phyloP scores from a whole-genome alignment of 441 rosid species.

The Iberis amara region DNA sequence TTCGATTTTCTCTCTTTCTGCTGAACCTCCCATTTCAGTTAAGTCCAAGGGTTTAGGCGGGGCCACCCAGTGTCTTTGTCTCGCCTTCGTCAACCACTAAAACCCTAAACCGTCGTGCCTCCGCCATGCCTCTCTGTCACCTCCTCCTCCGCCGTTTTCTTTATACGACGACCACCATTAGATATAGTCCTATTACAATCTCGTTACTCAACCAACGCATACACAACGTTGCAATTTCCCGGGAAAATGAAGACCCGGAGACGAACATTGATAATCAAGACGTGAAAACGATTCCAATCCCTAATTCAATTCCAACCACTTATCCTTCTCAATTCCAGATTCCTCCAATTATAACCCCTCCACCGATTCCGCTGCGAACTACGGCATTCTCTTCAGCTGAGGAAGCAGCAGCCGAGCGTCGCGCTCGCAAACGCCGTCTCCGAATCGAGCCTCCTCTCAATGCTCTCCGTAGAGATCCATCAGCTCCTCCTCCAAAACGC shows the following conservation, averaged over 20 bases:
- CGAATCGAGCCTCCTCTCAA: conserved; percentile 88
- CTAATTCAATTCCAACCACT: conserved; percentile 3
- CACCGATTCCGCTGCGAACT: conserved; percentile 33
- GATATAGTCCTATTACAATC: conserved; percentile 20
- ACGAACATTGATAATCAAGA: conserved; percentile 4
- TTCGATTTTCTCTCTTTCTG: background rate
- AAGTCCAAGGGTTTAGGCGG: conserved; percentile 27
- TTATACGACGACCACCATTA: conserved; percentile 11
- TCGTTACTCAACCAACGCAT: conserved; percentile 30
- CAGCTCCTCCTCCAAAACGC: conserved; percentile 58
- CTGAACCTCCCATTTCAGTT: conserved; percentile 2
- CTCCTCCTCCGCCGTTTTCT: conserved; percentile 46
- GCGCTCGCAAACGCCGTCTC: conserved; percentile 84
- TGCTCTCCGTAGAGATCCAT: conserved; percentile 58
- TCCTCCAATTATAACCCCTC: conserved; percentile 17
- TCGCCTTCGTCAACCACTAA: conserved; percentile 24
- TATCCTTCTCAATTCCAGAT: conserved; percentile 20
- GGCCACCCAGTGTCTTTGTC: background rate
- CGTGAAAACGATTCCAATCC: conserved; percentile 2
- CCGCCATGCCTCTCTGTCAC: conserved; percentile 43
- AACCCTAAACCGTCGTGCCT: conserved; percentile 23
- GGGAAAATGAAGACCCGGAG: background rate
- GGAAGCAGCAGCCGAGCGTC: conserved; percentile 93
- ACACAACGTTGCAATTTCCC: conserved; percentile 29
- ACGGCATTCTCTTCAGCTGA: conserved; percentile 82